A percentile compares a stretch with the other conserved stretches of the same genome.
Conservation (phyloP, 2,329 filamentous ascomycete genomes). For the Hypoxylon sp. region DNA sequence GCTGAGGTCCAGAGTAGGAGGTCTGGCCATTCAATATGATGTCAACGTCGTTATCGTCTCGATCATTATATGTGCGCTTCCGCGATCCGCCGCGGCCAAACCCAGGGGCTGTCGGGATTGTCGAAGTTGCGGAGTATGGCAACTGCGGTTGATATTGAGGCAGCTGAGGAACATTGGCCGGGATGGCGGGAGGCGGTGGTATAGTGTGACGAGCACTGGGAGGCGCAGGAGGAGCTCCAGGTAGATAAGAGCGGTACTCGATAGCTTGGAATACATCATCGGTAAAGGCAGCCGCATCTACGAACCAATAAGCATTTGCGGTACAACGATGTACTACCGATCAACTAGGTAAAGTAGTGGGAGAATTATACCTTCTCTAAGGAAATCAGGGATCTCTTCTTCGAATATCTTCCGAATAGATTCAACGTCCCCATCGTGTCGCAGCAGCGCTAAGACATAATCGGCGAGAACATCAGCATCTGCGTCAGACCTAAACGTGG, state of each 20-base stretch:
- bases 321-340: slow-evolving; percentile 4
- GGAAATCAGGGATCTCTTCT: slow-evolving; percentile 80
- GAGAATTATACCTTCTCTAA: slow-evolving; percentile 71
- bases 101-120: slow-evolving; percentile 25
- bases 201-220: slow-evolving; percentile 45
- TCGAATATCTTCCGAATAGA: slow-evolving; percentile 78
- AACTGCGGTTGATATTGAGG: slow-evolving; percentile 39
- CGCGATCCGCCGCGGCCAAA: slow-evolving; percentile 53
- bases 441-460: slow-evolving; percentile 84
- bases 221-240: slow-evolving; percentile 65
- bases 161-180: slow-evolving; percentile 29
- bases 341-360: background rate
- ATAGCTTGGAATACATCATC: slow-evolving; percentile 79
- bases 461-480: slow-evolving; percentile 87
- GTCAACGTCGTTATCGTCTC: slow-evolving; percentile 60
- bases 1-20: slow-evolving; percentile 57
- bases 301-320: slow-evolving; percentile 19
- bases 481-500: slow-evolving; percentile 75
- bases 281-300: slow-evolving; percentile 75
- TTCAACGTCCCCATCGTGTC: slow-evolving; percentile 76
- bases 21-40: slow-evolving; percentile 52
- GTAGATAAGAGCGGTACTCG: slow-evolving; percentile 72
- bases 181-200: slow-evolving; percentile 33
- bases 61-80: slow-evolving; percentile 72
- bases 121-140: slow-evolving; percentile 30